These are phyloP conservation scores for Phytophthora ramorum DNA, from an alignment of 352 stramenopile species.

Conservation along the genomic window DNA sequence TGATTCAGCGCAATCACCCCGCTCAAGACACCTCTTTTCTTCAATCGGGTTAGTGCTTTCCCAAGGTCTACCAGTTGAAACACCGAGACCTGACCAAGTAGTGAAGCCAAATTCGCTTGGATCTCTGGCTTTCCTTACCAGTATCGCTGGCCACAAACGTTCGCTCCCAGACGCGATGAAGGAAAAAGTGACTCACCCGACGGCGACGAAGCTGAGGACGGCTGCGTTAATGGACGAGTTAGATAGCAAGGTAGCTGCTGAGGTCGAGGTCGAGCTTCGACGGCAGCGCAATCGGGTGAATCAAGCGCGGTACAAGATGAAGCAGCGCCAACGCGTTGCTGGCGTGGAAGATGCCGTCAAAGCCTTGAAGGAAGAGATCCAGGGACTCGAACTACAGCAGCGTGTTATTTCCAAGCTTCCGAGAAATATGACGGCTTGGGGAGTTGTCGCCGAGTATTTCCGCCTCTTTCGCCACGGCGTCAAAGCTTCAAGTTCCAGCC, in stretches of 20 bases:
- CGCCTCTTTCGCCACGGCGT: conserved; percentile 14
- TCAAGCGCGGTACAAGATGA: conserved; percentile 12
- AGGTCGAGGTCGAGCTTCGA: conserved; percentile 3
- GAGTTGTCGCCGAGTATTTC: conserved; percentile 8
- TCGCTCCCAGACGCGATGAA: neutral
- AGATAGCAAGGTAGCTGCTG: neutral
- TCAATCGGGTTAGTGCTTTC: too few species aligned
- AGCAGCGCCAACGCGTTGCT: neutral
- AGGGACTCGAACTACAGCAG: conserved; percentile 9
- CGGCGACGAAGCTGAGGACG: neutral
- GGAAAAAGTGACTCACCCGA: neutral
- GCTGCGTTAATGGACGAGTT: neutral
- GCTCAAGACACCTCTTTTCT: neutral
- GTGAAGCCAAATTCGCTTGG: too few species aligned
- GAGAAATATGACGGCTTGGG: conserved; percentile 8
- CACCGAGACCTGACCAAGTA: too few species aligned
- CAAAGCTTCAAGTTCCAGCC: neutral
- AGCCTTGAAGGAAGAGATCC: conserved; percentile 3
- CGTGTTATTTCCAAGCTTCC: conserved; percentile 5
- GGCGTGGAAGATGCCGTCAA: conserved; percentile 3
- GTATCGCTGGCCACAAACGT: neutral
- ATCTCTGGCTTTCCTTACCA: neutral
- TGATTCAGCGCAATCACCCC: neutral
- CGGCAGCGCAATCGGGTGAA: conserved; percentile 12
- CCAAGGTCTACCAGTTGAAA: too few species aligned